Evolutionary conservation across 768 basidiomycete genomes (phyloP).

Genomic region (Tephrocybe sp.): DNA sequence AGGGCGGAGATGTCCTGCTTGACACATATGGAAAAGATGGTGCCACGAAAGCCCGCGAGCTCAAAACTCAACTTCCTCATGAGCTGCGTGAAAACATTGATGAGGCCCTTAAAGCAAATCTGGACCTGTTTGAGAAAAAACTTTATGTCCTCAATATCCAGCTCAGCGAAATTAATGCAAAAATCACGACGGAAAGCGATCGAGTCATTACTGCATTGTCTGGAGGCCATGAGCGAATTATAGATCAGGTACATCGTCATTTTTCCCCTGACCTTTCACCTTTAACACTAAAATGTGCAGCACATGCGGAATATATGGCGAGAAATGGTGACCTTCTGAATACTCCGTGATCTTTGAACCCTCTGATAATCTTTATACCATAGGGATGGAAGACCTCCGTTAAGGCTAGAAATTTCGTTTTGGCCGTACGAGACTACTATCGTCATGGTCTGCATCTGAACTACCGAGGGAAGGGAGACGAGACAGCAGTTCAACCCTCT

Average conservation of each 20-base stretch:
- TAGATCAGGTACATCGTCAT: background rate
- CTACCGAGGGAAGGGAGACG: background rate
- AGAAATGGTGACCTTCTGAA: background rate
- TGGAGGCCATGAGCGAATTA: background rate
- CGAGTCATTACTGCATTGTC: background rate
- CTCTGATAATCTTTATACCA: background rate
- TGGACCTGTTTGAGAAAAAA: background rate
- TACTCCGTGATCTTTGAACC: too few relatives aligned
- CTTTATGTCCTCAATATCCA: background rate
- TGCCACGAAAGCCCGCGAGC: background rate
- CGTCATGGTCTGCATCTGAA: background rate
- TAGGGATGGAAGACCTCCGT: constrained; percentile 1
- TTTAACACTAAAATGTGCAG: background rate
- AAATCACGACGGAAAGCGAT: background rate
- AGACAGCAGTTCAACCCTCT: too few relatives aligned
- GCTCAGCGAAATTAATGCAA: background rate
- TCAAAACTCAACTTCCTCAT: background rate
- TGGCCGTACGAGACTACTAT: background rate
- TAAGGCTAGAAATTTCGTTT: background rate
- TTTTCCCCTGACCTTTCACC: background rate
- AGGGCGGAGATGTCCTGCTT: background rate
- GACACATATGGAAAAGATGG: background rate
- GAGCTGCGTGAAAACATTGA: background rate
- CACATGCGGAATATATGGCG: background rate
- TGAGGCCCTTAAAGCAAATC: background rate